Conservation (phyloP, 805 yeast species). For the Grigorovia transvaalensis region DNA sequence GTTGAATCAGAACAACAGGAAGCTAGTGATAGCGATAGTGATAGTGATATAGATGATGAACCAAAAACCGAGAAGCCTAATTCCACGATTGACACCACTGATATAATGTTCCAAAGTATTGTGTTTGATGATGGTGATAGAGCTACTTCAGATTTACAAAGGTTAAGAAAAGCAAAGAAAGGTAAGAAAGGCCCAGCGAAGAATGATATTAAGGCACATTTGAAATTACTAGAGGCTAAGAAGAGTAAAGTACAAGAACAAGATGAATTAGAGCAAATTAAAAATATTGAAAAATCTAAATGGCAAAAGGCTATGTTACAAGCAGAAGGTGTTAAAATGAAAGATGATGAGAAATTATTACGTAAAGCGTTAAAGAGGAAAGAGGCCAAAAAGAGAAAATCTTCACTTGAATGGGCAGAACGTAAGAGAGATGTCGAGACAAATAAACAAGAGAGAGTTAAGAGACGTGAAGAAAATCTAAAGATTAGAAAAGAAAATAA, state of each 20-base stretch:
- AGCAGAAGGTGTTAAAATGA: constrained; percentile 80
- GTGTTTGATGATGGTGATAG: constrained; percentile 73
- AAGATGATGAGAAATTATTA: constrained; percentile 81
- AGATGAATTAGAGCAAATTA: constrained; percentile 50
- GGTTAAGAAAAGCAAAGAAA: constrained; percentile 37
- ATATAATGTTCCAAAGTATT: constrained; percentile 69
- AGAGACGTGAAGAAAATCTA: constrained; percentile 87
- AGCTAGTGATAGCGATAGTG: constrained; percentile 23
- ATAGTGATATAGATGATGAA: constrained; percentile 24
- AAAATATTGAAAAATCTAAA: constrained; percentile 57
- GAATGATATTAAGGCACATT: constrained; percentile 75
- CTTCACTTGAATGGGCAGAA: constrained; percentile 87
- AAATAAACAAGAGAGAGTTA: constrained; percentile 60
- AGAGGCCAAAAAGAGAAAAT: constrained; percentile 71
- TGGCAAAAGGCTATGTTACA: constrained; percentile 81
- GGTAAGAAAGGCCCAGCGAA: constrained; percentile 66
- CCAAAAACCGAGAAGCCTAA: constrained; percentile 29
- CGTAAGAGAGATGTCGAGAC: constrained; percentile 72
- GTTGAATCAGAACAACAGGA: constrained; percentile 33
- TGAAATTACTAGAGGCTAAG: constrained; percentile 63
- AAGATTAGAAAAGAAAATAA: constrained; percentile 77
- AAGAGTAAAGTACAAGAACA: constrained; percentile 50
- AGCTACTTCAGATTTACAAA: constrained; percentile 61
- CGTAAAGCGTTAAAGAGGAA: constrained; percentile 78
- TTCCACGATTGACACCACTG: constrained; percentile 28